Evolutionary conservation across 139 green algal species (phyloP), one percentile per base, ranked within the genome.

Genomic region (Pseudopediastrum boryanum): DNA sequence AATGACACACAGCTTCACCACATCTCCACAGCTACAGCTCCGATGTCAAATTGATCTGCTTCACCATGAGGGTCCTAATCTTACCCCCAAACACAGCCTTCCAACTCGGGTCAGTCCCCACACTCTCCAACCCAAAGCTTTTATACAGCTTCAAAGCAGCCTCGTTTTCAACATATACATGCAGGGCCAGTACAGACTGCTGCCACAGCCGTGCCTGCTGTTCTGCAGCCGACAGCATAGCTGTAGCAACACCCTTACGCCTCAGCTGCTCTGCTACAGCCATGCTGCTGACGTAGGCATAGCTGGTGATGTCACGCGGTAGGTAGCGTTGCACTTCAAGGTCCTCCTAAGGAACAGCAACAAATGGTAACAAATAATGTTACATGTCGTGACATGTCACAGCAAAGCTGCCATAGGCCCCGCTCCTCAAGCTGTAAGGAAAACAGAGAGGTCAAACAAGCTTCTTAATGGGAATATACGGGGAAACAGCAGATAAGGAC

Each of bases 261-360:
- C 82, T 48, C 38, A 38, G n/a, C 4, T 41, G 29, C n/a, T 44
- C 46, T 44, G 71, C 42, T 12, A 86, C 82, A 0, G 82, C 82
- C 82, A 86, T 86, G 46, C 76, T 81, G 52, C 67, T 84, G 12
- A 84, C 66, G 69, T 86, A 86, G n/a, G 77, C 82, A 27, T 81
- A 84, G 1, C 33, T 59, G 36, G 16, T 41, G 29, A 1, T 35
- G 39, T 23, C 35, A 27, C 23, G 27, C 12, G 38, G 3, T 27
- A 86, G 33, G 6, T 56, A 36, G 29, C 64, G 31, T 13, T 84
- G 25, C 3, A 84, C 77, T 2, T 79, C 76, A 7, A 3, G 33
- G 1, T 81, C 68, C 13, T 66, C 65, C 43, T 84, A 51, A n/a
- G n/a, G n/a, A n/a, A n/a, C n/a, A n/a, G n/a, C n/a, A n/a, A n/a